These are phyloP conservation scores for Schizophyllum commune DNA, from an alignment of 1,284 basidiomycete genomes.

Conservation along the genomic window DNA sequence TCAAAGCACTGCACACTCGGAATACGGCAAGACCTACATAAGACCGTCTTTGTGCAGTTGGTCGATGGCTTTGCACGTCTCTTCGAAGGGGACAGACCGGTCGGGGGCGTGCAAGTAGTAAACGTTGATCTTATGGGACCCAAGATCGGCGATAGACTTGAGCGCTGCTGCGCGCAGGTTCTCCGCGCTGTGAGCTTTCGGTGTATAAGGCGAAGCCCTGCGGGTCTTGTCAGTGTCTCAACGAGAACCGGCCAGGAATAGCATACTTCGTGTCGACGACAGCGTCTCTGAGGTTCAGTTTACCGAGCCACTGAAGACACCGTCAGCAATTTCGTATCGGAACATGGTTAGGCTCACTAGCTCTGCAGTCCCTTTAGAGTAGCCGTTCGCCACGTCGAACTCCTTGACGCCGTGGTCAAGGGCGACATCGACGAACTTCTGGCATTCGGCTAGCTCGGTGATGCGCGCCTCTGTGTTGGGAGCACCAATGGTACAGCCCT, in stretches of 20 bases:
- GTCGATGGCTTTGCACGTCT: constrained; percentile 30
- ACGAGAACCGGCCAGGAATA: background rate
- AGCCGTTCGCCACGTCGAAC: constrained; percentile 43
- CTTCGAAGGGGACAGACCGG: constrained; percentile 29
- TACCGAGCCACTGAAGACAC: constrained; percentile 27
- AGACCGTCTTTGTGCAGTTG: constrained; percentile 22
- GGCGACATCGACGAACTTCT: constrained; percentile 40
- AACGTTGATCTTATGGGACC: constrained; percentile 30
- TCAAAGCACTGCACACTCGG: too few relatives aligned
- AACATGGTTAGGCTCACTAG: constrained; percentile 20
- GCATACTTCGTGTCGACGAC: constrained; percentile 41
- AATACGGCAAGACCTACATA: constrained; percentile 10
- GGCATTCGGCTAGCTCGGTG: constrained; percentile 20
- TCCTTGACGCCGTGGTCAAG: constrained; percentile 34
- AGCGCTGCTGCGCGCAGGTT: constrained; percentile 29
- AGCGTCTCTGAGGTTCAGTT: constrained; percentile 33
- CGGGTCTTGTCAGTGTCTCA: background rate
- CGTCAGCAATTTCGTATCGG: background rate
- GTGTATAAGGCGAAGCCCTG: constrained; percentile 33
- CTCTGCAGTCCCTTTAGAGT: constrained; percentile 45
- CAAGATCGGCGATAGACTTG: constrained; percentile 29
- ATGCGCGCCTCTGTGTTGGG: background rate
- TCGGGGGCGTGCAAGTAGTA: constrained; percentile 37
- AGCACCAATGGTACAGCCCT: background rate
- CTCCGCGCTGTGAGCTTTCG: constrained; percentile 31